phyloP scores from a whole-genome alignment of 2,329 filamentous ascomycete species.

The Geoglossum cookeanum region DNA sequence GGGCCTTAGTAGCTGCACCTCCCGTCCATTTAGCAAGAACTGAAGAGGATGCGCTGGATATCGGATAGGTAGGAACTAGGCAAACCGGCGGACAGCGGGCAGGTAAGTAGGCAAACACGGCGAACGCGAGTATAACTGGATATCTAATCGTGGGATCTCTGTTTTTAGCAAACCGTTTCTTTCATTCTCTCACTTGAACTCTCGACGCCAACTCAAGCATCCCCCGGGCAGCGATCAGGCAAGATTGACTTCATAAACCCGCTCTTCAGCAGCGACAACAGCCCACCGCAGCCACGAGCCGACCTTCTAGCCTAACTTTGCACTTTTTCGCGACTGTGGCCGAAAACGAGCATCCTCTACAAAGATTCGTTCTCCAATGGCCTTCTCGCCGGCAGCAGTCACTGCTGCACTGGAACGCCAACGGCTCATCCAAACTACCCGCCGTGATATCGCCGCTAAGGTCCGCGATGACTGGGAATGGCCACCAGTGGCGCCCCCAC shows the following conservation, averaged over 20 bases:
- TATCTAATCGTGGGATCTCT: not conserved
- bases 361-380: not conserved
- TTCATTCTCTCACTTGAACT: not conserved
- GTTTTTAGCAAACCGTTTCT: not conserved
- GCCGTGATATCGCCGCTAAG: conserved; percentile 32
- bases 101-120: not conserved
- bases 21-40: not conserved
- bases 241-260: not conserved
- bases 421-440: conserved; percentile 28
- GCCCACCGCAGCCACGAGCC: not conserved
- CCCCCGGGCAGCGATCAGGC: too few species aligned
- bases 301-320: too few species aligned
- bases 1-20: not conserved
- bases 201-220: not conserved
- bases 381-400: too few species aligned
- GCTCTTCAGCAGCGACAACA: not conserved
- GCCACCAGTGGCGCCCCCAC: conserved; percentile 24
- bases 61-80: not conserved
- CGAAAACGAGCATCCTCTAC: not conserved
- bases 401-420: not conserved
- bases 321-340: too few species aligned
- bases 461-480: conserved; percentile 43
- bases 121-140: not conserved
- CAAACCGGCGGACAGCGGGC: not conserved
- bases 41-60: not conserved